Conservation (phyloP, 2,329 filamentous ascomycete genomes). For the Trichoderma sp. region DNA sequence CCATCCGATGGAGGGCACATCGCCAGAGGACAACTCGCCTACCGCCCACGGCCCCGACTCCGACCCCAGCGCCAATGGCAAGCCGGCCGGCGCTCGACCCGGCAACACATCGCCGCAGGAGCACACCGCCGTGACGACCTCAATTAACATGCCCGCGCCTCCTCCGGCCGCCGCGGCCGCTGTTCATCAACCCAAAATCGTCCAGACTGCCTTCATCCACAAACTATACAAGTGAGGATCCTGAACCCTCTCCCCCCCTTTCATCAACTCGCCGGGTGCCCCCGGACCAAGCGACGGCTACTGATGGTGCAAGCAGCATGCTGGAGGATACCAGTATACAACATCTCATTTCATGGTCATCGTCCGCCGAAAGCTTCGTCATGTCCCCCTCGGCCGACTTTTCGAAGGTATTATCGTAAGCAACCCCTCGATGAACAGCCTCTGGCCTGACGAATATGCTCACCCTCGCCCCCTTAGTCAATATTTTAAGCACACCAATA, state of each 20-base stretch:
- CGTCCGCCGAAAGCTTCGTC: constrained; percentile 91
- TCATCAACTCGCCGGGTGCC: not conserved
- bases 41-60: constrained; percentile 47
- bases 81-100: constrained; percentile 34
- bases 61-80: constrained; percentile 42
- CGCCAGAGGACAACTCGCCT: constrained; percentile 47
- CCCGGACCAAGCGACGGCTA: not conserved
- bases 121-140: constrained; percentile 29
- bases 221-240: constrained; percentile 89
- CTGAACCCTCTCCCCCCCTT: not conserved
- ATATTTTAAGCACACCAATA: constrained; percentile 99
- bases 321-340: constrained; percentile 93
- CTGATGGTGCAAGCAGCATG: constrained; percentile 45
- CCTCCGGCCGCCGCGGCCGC: constrained; percentile 63
- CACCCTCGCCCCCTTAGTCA: constrained; percentile 57
- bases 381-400: constrained; percentile 98
- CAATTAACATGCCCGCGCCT: constrained; percentile 50
- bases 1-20: constrained; percentile 62
- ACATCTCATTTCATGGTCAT: constrained; percentile 95
- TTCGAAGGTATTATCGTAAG: constrained; percentile 94
- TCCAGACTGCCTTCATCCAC: constrained; percentile 98
- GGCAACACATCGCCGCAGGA: constrained; percentile 42
- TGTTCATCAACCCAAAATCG: constrained; percentile 92
- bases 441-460: not conserved
- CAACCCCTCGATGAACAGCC: constrained; percentile 28